Base-by-base conservation (phyloP, 2,329 filamentous ascomycete genomes). In the Colletotrichum euphorbiae region DNA sequence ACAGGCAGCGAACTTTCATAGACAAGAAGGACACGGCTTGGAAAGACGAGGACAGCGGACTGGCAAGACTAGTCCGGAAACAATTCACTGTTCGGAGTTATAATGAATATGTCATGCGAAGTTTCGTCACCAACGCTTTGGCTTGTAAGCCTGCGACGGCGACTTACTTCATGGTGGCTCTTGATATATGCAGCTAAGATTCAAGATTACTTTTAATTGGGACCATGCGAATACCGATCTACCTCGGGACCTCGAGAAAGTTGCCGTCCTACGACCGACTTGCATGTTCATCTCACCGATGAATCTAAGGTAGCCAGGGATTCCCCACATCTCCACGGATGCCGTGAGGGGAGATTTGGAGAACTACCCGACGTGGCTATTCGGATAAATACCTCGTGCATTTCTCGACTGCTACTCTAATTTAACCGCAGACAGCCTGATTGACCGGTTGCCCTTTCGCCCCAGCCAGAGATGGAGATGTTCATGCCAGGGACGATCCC, bases 341-440 rank as follows among this genome's bases (percentile, higher is more conserved):
- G 15, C 15, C 17, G 46, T 68, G 67, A 69, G 67, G 62, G 67
- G 54, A 24, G 2, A 11, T 50, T 38, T 58, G 56, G 42, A 21
- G 42, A 43, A 43, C 28, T 62, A 62, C 33, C 67, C 67, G 63
- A 67, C 51, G 38, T 68, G 67, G 62, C 67, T 69, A 67, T 67
- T 67, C 62, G 67, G 67, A 56, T 69, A 68, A 69, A 67, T 69
- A 38, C 48, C 46, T 62, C 48, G 48, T 13, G 36, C 38, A 54
- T 28, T 19, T 56, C 6, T 3, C 50, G 13, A 52, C 24, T 67
- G 43, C 51, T 56, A 69, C 57, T 57, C 6, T 67, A 58, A 52
- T 67, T 69, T 67, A 69, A 57, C 67, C 63, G 67, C 67, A 67
- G 67, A 67, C 62, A 67, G 57, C 57, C 61, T 69, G 67, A 69